Base-by-base conservation (phyloP, 192 early-diverging fungal species). In the Podila minutissima region DNA sequence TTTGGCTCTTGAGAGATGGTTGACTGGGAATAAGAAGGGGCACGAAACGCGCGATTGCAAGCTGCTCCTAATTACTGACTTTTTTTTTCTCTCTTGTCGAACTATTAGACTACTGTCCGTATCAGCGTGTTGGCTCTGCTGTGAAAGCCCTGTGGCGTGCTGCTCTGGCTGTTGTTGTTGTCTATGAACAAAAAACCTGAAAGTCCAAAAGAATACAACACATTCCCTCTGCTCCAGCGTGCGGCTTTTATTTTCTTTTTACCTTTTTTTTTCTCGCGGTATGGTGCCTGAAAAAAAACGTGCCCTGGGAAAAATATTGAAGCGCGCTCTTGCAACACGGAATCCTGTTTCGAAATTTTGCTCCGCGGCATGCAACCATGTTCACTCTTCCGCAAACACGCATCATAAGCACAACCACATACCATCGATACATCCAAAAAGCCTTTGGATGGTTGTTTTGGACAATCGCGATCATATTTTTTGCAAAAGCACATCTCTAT, bases 111-210 rank as follows among this genome's bases (percentile, higher is more conserved):
- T 63, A 0, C 3, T 63, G 2, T 63, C 62, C 3, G 10, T 63
- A 22, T 29, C 33, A 19, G 35, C 31, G 4, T 63, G 62, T 24
- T 63, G 62, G 62, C 31, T 38, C 62, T 63, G 74, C 35, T 76
- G 63, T 26, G 67, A 70, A 76, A 65, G 62, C 38, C 59, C 74
- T 31, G 15, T 64, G 46, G 67, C 62, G 28, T 75, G 74, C 32
- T 75, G 67, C 28, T 35, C 66, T 11, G 49, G 72, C 59, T 74
- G 72, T 62, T 74, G 28, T 49, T 55, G 53, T 26, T 55, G 53
- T 26, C 53, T 55, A 24, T 55, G 6, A 55, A 11, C 31, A 61
- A 6, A 28, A 5, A 53, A 66, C 29, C 20, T 22, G 26, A 28
- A 71, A 33, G 33, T 17, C 8, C 19, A 13, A 31, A 66, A 9